Percentiles rank a stretch among this genome's conserved stretches.
Evolutionary conservation across 2,329 filamentous ascomycete genomes (phyloP).

Genomic region (Exophiala calicioides): DNA sequence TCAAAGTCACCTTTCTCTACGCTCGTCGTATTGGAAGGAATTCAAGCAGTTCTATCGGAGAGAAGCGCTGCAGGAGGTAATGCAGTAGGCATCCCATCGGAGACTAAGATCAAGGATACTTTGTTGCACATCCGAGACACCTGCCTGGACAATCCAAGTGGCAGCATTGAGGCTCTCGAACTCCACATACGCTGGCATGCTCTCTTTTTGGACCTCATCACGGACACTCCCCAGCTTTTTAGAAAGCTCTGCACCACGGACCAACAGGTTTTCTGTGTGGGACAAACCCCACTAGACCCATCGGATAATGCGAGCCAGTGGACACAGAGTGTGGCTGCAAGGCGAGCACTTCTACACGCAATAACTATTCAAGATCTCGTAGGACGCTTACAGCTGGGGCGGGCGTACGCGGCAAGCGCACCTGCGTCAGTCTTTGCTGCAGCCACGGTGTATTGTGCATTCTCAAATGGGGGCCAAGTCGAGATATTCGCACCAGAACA

Average conservation of each 20-base stretch:
- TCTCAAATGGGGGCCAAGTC: conserved; percentile 30
- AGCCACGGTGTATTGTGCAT: conserved; percentile 45
- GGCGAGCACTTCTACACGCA: conserved; percentile 45
- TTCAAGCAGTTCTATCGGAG: conserved; percentile 3
- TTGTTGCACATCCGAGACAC: background rate
- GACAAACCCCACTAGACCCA: background rate
- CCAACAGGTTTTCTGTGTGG: conserved; percentile 2
- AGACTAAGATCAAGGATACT: background rate
- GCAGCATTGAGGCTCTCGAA: background rate
- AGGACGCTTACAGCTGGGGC: conserved; percentile 45
- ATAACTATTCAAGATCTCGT: conserved; percentile 49
- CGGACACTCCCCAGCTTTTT: conserved; percentile 2
- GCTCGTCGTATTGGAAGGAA: background rate
- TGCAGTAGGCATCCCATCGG: background rate
- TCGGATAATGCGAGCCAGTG: too few species aligned
- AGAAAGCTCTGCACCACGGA: background rate
- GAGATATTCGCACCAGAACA: background rate
- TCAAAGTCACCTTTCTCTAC: conserved; percentile 31
- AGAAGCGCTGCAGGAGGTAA: background rate
- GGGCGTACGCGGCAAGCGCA: conserved; percentile 48
- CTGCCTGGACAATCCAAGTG: background rate
- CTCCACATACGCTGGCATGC: conserved; percentile 25
- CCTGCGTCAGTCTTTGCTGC: conserved; percentile 47
- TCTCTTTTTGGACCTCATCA: background rate
- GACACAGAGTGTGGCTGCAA: too few species aligned